Conservation (phyloP, 1,139 yeast species). For the Yamadazyma membranifaciens region DNA sequence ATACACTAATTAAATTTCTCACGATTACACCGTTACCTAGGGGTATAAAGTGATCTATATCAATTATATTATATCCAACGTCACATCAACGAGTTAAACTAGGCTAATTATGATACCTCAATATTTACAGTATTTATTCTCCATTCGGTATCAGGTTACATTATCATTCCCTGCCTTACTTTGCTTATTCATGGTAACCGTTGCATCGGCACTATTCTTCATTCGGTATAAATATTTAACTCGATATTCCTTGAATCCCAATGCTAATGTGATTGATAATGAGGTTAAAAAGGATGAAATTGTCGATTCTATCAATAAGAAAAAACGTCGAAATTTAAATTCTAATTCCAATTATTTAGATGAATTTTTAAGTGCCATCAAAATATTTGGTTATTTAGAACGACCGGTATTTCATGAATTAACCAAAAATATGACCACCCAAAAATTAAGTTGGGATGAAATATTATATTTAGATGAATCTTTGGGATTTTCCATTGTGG, state of each 20-base stretch:
- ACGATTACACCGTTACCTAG: neutral
- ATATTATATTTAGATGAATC: constrained; percentile 68
- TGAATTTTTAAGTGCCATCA: constrained; percentile 86
- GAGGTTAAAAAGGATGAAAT: constrained; percentile 21
- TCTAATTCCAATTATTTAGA: constrained; percentile 59
- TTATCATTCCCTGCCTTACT: constrained; percentile 36
- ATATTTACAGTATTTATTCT: constrained; percentile 17
- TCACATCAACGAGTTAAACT: too few species aligned
- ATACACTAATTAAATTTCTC: neutral
- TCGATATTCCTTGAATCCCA: constrained; percentile 30
- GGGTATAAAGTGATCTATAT: too few species aligned
- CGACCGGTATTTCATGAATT: constrained; percentile 88
- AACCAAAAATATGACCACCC: constrained; percentile 89
- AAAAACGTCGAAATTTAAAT: constrained; percentile 23
- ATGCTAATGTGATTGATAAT: constrained; percentile 8
- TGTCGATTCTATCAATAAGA: constrained; percentile 31
- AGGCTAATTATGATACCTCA: neutral
- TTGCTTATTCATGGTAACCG: constrained; percentile 18
- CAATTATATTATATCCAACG: too few species aligned
- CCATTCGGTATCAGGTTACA: constrained; percentile 31
- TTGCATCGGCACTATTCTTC: constrained; percentile 24
- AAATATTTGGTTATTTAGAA: constrained; percentile 91
- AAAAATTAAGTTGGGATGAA: constrained; percentile 76
- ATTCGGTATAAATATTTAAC: constrained; percentile 41
- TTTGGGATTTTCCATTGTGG: constrained; percentile 88